Evolutionary conservation across 1,139 yeast genomes (phyloP), one percentile per base, ranked within the genome.

Genomic region (Suhomyces wounanorum): DNA sequence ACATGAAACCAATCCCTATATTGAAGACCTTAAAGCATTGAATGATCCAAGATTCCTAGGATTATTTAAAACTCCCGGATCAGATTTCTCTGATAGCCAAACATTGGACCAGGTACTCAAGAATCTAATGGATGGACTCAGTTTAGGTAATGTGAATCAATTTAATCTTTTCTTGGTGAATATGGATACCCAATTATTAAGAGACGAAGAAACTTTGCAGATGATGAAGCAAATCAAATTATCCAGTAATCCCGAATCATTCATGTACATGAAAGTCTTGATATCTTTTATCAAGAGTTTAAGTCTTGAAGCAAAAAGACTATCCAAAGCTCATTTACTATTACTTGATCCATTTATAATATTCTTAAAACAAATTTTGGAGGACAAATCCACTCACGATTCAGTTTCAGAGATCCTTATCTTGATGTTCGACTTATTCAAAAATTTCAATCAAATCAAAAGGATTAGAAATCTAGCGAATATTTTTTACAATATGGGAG

Each of bases 381-480:
- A 49, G 11, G 49, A 51, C 2, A 31, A 33, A 9, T 30, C 40
- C 13, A 41, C 50, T 10, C 45, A 43, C 31, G 51, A 49, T 17
- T 18, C 46, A 3, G 36, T 52, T 2, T 37, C 38, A 7, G n/a
- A 35, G 11, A 43, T 48, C 33, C 42, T 59, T 4, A 26, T 31
- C 8, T 50, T 48, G 14, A 44, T 59, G n/a, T 63, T 48, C 50
- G 35, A 33, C 3, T 54, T 62, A 8, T 60, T 57, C 39, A 51
- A 53, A 13, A 54, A 58, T 21, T 65, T 62, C 52, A 59, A 59
- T 9, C 69, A 69, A 47, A 41, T 48, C 8, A 70, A 68, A 49
- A 56, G 77, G 45, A 59, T 72, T 9, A 59, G 69, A 48, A 69
- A 69, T 52, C 45, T 70, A 4, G 65, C 74, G 4, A 65, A 67